Evolutionary conservation across 2,329 filamentous ascomycete genomes (phyloP).

Genomic region (Pestalotiopsis sp.): DNA sequence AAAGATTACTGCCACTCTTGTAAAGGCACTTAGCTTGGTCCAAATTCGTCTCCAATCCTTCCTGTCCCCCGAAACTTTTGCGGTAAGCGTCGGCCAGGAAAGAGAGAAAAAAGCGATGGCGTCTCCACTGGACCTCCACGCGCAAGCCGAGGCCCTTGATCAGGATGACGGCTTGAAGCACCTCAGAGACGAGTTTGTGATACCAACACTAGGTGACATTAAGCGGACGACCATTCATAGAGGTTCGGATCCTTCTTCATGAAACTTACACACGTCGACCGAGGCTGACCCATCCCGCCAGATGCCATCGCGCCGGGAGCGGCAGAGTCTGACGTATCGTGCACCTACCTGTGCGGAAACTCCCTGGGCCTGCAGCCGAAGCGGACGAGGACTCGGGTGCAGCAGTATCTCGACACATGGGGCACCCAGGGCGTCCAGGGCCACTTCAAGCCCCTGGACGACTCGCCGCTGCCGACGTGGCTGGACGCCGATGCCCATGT

Average conservation of each 20-base stretch:
- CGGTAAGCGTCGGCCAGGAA: neutral
- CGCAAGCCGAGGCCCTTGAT: slow-evolving; percentile 32
- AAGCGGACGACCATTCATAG: slow-evolving; percentile 30
- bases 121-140: slow-evolving; percentile 23
- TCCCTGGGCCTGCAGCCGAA: slow-evolving; percentile 77
- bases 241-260: slow-evolving; percentile 14
- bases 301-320: slow-evolving; percentile 15
- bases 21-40: neutral
- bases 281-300: neutral
- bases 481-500: slow-evolving; percentile 72
- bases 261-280: too few species aligned
- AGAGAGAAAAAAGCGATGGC: neutral
- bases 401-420: slow-evolving; percentile 74
- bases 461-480: slow-evolving; percentile 67
- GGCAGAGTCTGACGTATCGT: slow-evolving; percentile 29
- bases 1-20: neutral
- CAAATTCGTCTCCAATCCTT: neutral
- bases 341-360: slow-evolving; percentile 79
- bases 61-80: neutral
- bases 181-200: slow-evolving; percentile 31
- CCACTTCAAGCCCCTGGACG: slow-evolving; percentile 69
- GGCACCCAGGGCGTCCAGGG: slow-evolving; percentile 76
- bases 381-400: slow-evolving; percentile 65
- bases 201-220: slow-evolving; percentile 33
- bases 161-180: slow-evolving; percentile 29